Conservation (phyloP, 2,329 filamentous ascomycete species). For the Colletotrichum truncatum region DNA sequence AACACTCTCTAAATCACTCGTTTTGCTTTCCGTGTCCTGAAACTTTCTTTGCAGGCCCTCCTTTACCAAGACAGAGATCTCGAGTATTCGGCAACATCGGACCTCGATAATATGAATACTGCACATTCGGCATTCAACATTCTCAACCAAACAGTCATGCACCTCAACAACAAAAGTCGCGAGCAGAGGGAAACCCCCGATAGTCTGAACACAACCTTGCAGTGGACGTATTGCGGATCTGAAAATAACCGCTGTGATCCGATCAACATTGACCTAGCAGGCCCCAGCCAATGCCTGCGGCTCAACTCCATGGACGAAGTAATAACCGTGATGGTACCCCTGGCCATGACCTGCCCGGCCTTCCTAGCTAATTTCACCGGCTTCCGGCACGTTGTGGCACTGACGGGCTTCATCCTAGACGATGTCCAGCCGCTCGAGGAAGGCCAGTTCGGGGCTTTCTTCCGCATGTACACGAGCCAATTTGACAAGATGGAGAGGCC, state of each 20-base stretch:
- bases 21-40: background rate
- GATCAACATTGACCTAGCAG: background rate
- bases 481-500: background rate
- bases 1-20: background rate
- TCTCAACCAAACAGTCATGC: background rate
- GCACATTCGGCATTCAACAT: slow-evolving; percentile 21
- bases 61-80: slow-evolving; percentile 30
- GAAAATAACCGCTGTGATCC: background rate
- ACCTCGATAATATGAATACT: slow-evolving; percentile 21
- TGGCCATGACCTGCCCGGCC: slow-evolving; percentile 23
- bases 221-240: background rate
- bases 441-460: slow-evolving; percentile 15
- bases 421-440: background rate
- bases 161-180: background rate
- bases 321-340: slow-evolving; percentile 31
- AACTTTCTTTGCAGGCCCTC: background rate
- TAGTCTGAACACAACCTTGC: background rate
- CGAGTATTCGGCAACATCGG: slow-evolving; percentile 26
- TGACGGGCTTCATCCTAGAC: background rate
- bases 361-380: slow-evolving; percentile 16
- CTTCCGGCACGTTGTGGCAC: slow-evolving; percentile 23
- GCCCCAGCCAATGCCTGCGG: background rate
- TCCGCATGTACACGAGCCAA: slow-evolving; percentile 1
- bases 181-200: background rate
- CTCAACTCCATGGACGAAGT: slow-evolving; percentile 28